Evolutionary conservation across 441 rosid species (phyloP).

Genomic region (Croton setiger): DNA sequence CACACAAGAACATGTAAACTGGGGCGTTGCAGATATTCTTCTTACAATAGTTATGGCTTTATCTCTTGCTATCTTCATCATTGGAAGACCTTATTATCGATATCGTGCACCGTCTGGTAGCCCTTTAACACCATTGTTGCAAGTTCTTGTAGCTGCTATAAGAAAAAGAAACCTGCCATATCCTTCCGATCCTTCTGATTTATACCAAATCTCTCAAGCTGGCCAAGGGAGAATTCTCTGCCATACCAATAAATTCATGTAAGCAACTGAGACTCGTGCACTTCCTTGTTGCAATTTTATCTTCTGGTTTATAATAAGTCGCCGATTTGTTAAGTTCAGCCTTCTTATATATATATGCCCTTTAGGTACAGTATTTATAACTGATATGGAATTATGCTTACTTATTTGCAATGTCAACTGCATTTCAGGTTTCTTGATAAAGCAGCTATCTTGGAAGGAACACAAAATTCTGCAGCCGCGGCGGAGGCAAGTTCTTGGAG

Average conservation of each 20-base stretch:
- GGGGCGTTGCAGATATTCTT: constrained; percentile 71
- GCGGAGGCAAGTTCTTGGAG: constrained; percentile 60
- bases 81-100: constrained; percentile 73
- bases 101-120: constrained; percentile 65
- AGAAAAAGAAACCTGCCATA: constrained; percentile 59
- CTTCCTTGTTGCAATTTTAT: background rate
- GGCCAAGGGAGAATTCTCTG: constrained; percentile 49
- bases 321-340: too few species aligned
- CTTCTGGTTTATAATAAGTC: too few species aligned
- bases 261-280: constrained; percentile 6
- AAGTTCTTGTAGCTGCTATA: constrained; percentile 72
- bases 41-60: constrained; percentile 59
- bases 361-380: too few species aligned
- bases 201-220: constrained; percentile 46
- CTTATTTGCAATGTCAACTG: background rate
- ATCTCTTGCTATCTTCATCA: constrained; percentile 55
- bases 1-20: constrained; percentile 67
- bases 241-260: constrained; percentile 69
- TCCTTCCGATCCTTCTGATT: constrained; percentile 46
- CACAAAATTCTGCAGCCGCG: constrained; percentile 29
- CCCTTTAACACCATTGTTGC: constrained; percentile 75
- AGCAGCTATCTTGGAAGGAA: constrained; percentile 59
- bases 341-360: too few species aligned
- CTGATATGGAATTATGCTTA: too few species aligned
- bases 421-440: constrained; percentile 76